A percentile compares a stretch with the other conserved stretches of the same genome.
Conservation (phyloP, 495 filamentous ascomycete genomes). For the Podospora fimiseda region DNA sequence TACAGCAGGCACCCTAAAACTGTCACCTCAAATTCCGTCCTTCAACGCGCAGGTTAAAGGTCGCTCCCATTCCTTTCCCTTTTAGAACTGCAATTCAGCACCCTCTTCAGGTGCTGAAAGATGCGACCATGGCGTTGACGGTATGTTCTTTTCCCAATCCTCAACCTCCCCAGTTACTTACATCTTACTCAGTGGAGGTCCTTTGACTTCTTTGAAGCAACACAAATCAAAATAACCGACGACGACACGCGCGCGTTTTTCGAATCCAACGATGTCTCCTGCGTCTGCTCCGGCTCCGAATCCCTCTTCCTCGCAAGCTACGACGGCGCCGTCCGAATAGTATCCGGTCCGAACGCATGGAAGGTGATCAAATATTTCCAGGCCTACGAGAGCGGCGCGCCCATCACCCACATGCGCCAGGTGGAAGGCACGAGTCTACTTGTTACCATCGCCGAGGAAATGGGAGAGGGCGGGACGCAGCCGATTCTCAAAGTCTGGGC, state of each 20-base stretch:
- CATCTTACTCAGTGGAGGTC: conserved; percentile 74
- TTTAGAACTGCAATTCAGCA: neutral
- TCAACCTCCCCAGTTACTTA: neutral
- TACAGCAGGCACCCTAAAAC: too few species aligned
- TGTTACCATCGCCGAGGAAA: conserved; percentile 60
- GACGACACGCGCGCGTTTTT: conserved; percentile 49
- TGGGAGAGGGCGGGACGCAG: conserved; percentile 36
- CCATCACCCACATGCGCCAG: conserved; percentile 94
- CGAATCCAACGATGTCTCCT: conserved; percentile 44
- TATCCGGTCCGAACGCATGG: conserved; percentile 64
- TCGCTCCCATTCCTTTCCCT: too few species aligned
- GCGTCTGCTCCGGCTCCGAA: conserved; percentile 77
- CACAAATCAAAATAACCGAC: conserved; percentile 71
- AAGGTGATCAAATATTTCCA: conserved; percentile 81
- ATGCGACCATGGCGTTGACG: conserved; percentile 33
- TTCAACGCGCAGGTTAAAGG: too few species aligned
- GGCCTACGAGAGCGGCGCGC: conserved; percentile 58
- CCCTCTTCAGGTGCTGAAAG: conserved; percentile 7
- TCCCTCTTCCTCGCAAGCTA: conserved; percentile 82
- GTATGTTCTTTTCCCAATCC: conserved; percentile 7
- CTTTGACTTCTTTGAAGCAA: conserved; percentile 98
- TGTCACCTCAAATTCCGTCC: too few species aligned
- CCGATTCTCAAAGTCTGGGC: conserved; percentile 94
- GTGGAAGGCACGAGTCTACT: conserved; percentile 80
- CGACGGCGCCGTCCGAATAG: conserved; percentile 78